phyloP scores from a whole-genome alignment of 495 filamentous ascomycete genomes.

The Talaromyces thailandensis region DNA sequence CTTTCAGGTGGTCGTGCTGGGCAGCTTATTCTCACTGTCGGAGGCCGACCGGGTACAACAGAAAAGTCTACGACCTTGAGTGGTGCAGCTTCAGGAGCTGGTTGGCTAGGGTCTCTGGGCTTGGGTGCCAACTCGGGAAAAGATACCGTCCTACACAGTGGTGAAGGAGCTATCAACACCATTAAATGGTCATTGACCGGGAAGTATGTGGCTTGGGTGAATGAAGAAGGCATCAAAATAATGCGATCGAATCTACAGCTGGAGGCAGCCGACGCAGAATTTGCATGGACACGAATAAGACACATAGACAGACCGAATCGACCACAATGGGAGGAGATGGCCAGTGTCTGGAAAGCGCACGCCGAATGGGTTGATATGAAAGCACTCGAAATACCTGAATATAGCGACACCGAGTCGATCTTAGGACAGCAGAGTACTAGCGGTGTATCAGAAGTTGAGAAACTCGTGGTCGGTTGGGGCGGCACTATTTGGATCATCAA shows the following conservation, averaged over 20 bases:
- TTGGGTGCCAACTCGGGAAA: slow-evolving; percentile 69
- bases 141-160: slow-evolving; percentile 82
- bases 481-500: slow-evolving; percentile 93
- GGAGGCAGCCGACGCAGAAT: slow-evolving; percentile 64
- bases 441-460: slow-evolving; percentile 44
- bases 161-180: slow-evolving; percentile 81
- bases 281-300: slow-evolving; percentile 91
- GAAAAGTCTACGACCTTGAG: slow-evolving; percentile 73
- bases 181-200: slow-evolving; percentile 91
- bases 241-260: slow-evolving; percentile 86
- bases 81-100: slow-evolving; percentile 72
- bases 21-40: slow-evolving; percentile 79
- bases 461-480: slow-evolving; percentile 89
- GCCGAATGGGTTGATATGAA: slow-evolving; percentile 88
- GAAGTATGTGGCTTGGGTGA: slow-evolving; percentile 87
- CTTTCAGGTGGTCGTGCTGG: slow-evolving; percentile 86
- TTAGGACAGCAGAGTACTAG: slow-evolving; percentile 20
- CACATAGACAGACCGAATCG: slow-evolving; percentile 78
- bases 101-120: slow-evolving; percentile 83
- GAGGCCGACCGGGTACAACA: slow-evolving; percentile 66
- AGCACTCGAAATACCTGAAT: slow-evolving; percentile 40
- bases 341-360: slow-evolving; percentile 82
- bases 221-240: slow-evolving; percentile 93
- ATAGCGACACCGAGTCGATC: slow-evolving; percentile 26
- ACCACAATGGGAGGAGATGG: slow-evolving; percentile 87